phyloP scores from a whole-genome alignment of 345 rosid species.

The Mallotus nudiflorus region DNA sequence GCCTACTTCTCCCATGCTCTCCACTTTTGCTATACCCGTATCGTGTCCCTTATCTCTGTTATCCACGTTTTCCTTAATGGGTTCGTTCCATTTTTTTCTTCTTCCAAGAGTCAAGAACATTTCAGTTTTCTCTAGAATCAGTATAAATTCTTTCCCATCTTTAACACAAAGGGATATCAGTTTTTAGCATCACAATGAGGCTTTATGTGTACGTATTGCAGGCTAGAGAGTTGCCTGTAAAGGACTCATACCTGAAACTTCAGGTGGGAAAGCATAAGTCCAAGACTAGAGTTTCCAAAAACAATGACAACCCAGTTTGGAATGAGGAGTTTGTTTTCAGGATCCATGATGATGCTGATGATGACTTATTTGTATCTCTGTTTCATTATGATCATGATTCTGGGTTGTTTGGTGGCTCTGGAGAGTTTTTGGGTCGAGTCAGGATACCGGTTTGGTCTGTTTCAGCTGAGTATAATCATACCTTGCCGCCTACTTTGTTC shows the following conservation, averaged over 20 bases:
- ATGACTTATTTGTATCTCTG: constrained; percentile 52
- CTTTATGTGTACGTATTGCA: constrained; percentile 69
- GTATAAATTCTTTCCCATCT: not conserved
- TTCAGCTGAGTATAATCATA: constrained; percentile 50
- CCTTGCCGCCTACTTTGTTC: constrained; percentile 81
- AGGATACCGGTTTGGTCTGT: constrained; percentile 52
- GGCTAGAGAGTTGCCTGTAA: constrained; percentile 59
- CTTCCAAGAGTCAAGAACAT: not conserved
- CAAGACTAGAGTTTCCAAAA: constrained; percentile 52
- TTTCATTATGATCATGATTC: constrained; percentile 41
- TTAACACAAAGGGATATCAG: not conserved
- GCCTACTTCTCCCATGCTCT: not conserved
- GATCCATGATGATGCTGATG: constrained; percentile 36
- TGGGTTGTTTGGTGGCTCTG: constrained; percentile 41
- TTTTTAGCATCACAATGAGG: constrained; percentile 43
- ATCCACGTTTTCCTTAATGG: constrained; percentile 13
- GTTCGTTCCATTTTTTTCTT: not conserved
- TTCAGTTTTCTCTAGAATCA: not conserved
- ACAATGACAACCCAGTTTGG: constrained; percentile 57
- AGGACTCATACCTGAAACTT: constrained; percentile 56
- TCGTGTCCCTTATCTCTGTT: constrained; percentile 11
- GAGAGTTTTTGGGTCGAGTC: constrained; percentile 55
- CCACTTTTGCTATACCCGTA: not conserved
- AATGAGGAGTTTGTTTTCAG: constrained; percentile 77
- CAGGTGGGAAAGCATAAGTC: constrained; percentile 64